Evolutionary conservation across 129 eudicot genomes (phyloP).

Genomic region (Oenanthe sinensis): DNA sequence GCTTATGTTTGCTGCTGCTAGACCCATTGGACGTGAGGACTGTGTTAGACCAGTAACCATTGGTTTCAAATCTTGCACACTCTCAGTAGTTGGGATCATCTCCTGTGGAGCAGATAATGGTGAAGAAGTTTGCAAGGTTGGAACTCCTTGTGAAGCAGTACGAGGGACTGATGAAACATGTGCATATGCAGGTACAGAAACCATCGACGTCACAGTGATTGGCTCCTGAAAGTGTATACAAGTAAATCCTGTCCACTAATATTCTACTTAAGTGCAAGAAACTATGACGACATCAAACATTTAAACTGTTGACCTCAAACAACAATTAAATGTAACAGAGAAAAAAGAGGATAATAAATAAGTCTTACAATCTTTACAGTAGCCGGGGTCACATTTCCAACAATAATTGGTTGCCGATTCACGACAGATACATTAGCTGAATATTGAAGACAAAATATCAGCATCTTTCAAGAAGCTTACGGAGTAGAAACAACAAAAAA

Average conservation of each 20-base stretch:
- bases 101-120: slow-evolving; percentile 79
- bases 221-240: slow-evolving; percentile 55
- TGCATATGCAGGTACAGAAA: slow-evolving; percentile 52
- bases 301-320: background rate
- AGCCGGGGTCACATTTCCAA: slow-evolving; percentile 57
- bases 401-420: slow-evolving; percentile 56
- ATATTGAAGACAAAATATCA: slow-evolving; percentile 15
- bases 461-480: background rate
- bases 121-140: slow-evolving; percentile 71
- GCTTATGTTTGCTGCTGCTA: slow-evolving; percentile 48
- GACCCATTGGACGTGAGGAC: slow-evolving; percentile 53
- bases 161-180: slow-evolving; percentile 73
- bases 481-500: background rate
- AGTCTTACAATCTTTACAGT: slow-evolving; percentile 75
- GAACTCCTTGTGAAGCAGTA: slow-evolving; percentile 53
- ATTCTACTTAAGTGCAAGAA: background rate
- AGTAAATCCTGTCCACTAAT: background rate
- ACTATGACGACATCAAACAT: background rate
- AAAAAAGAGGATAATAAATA: background rate
- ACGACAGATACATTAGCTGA: slow-evolving; percentile 48
- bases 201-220: slow-evolving; percentile 51
- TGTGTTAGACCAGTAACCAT: slow-evolving; percentile 44
- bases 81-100: slow-evolving; percentile 41
- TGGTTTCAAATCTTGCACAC: slow-evolving; percentile 62
- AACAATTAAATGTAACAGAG: background rate